Evolutionary conservation across 2,329 filamentous ascomycete genomes (phyloP), one percentile per base, ranked within the genome.

Genomic region (Beauveria caledonica): DNA sequence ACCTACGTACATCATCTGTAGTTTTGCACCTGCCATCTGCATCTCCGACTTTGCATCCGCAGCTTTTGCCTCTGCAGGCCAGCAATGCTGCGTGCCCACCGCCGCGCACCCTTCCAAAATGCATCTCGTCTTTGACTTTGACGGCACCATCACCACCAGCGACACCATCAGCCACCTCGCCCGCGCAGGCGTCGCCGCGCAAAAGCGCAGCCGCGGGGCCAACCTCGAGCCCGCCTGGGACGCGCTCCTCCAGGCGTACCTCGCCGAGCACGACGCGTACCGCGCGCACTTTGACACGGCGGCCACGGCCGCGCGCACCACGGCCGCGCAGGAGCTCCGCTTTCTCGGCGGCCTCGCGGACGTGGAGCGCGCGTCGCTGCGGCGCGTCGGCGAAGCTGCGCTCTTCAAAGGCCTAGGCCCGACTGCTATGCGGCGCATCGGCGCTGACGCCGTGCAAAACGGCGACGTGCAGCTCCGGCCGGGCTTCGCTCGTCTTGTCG

Each of bases 101-200:
- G 51, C 23, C 33, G 39, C 17, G 9, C 46, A 1, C 10, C 48
- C 13, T 13, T 15, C 46, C 53, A 66, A 55, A 13, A 73, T 79
- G 75, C 73, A 75, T 63, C 71, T 85, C 45, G 68, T 85, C 40
- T 74, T 85, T 21, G 82, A 85, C 66, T 85, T 85, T 68, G 82
- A 85, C 69, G 80, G 80, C 62, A 85, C 82, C 17, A 83, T 85
- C 64, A 84, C 82, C 19, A 70, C 73, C 13, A 62, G 75, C 33
- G 82, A 85, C 70, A 84, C 81, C 45, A 80, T 84, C 45, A 68
- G 70, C 59, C 69, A 74, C 45, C 74, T 85, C 5, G 79, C 76
- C 50, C 65, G 72, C 19, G 74, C 74, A 25, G 78, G 77, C 58
- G 74, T 81, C 48, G 64, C 63, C 21, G 70, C 70, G 60, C 71